These are phyloP conservation scores for Turnera subulata DNA, from an alignment of 345 rosid genomes.

Conservation along the genomic window DNA sequence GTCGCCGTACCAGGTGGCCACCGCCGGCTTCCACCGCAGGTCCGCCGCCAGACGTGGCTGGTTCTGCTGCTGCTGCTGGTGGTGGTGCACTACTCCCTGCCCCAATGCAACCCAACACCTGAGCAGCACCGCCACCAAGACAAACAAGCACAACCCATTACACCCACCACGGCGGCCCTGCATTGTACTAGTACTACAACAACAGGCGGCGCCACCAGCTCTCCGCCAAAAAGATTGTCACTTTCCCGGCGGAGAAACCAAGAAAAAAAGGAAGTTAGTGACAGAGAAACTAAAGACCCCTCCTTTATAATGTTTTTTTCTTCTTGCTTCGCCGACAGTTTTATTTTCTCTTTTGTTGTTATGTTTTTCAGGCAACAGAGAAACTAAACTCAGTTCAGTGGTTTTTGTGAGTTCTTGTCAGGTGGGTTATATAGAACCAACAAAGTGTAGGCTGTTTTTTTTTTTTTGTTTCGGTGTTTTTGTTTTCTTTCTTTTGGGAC, in stretches of 20 bases:
- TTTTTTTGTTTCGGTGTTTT: background rate
- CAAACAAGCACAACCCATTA: background rate
- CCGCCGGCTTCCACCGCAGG: conserved; percentile 73
- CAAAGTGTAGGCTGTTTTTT: background rate
- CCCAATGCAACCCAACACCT: conserved; percentile 21
- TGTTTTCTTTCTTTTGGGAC: background rate
- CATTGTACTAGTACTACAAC: conserved; percentile 5
- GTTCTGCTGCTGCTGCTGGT: too few relatives aligned
- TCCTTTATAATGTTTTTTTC: too few relatives aligned
- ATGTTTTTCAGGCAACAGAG: background rate
- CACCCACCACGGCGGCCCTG: conserved; percentile 5
- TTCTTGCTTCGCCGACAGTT: conserved; percentile 29
- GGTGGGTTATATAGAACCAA: background rate
- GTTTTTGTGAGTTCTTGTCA: background rate
- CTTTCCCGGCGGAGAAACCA: conserved; percentile 18
- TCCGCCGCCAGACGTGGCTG: conserved; percentile 9
- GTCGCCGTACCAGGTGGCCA: conserved; percentile 97
- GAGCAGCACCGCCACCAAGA: conserved; percentile 14
- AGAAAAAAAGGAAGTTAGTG: background rate
- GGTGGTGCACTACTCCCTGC: conserved; percentile 24
- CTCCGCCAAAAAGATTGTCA: background rate
- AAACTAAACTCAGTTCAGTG: background rate
- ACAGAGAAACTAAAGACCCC: background rate
- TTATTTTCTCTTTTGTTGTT: background rate
- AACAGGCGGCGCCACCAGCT: background rate